Base-by-base conservation (phyloP, 306 rosid genomes). In the Cicer pinnatifidum region DNA sequence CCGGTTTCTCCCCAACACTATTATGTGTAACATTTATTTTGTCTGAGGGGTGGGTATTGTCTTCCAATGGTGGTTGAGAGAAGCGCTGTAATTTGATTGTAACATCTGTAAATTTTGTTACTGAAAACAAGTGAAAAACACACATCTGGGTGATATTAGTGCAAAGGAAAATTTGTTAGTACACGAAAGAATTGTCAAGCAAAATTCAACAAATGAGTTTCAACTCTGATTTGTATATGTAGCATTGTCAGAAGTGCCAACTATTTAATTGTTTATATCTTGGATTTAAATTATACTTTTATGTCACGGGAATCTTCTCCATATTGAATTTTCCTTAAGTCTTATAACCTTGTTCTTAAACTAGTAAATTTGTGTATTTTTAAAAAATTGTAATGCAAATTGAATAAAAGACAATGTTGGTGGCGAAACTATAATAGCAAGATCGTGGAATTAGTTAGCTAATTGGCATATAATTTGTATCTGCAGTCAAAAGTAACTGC, bases 101-200 rank as follows among this genome's bases (percentile, higher is more conserved):
- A 38, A 8, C 35, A 28, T 28, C 5, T 28, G 35, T 78, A 57
- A 41, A 52, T 61, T 60, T 15, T 69, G 16, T 69, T 28, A 28
- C 62, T 19, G 62, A 20, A 56, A 10, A 38, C 65, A 28, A 58
- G 6, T 11, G 45, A 54, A 50, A 38, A 35, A 28, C 35, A 40
- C 19, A 12, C 9, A 57, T 38, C 9, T 0, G 76, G 28, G 65
- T 8, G 37, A 51, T 51, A 69, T 5, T 38, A 40, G 75, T 37
- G 63, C 17, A 15, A 69, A 28, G 35, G 5, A 28, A 3, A 28
- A 3, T 3, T 28, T 28, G 35, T 3, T 28, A 28, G 35, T 2
- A 28, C 3, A 28, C 35, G 35, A 28, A 28, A 28, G 5, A 5
- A 28, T 28, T 28, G 35, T 28, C 3, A 28, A 3, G 5, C 35